A percentile compares a stretch with the other conserved stretches of the same genome.
Evolutionary conservation across 2,329 filamentous ascomycete genomes (phyloP).

Genomic region (Pestalotiopsis sp.): DNA sequence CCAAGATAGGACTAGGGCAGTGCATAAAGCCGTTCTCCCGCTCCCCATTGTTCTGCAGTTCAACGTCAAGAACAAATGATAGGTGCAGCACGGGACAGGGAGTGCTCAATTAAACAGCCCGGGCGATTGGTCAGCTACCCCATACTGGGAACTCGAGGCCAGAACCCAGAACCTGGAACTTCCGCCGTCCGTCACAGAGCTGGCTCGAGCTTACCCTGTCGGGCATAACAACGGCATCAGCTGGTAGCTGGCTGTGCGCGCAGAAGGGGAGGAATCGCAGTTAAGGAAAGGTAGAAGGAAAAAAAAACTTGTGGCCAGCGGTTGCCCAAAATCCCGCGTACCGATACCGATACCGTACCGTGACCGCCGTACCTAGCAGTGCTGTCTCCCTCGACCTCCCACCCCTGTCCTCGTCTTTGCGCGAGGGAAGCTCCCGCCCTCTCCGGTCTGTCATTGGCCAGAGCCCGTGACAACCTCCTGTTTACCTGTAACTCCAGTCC

Average conservation of each 20-base stretch:
- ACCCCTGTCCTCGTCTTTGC: constrained; percentile 13
- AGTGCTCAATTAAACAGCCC: background rate
- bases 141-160: background rate
- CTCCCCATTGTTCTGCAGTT: constrained; percentile 5
- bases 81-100: background rate
- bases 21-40: background rate
- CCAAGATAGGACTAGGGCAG: background rate
- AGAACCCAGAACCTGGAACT: background rate
- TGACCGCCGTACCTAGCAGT: background rate
- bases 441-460: constrained; percentile 24
- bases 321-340: background rate
- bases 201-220: constrained; percentile 11
- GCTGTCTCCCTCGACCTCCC: background rate
- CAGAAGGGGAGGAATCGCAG: background rate
- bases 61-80: background rate
- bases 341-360: too few relatives aligned
- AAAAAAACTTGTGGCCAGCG: background rate
- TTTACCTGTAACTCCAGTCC: constrained; percentile 29
- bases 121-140: background rate
- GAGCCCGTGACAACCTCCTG: constrained; percentile 29
- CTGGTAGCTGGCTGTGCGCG: background rate
- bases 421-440: constrained; percentile 25
- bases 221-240: constrained; percentile 9
- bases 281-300: background rate
- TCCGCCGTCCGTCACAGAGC: background rate